Percentiles rank a stretch among this genome's conserved stretches.
Conservation (phyloP, 352 stramenopile genomes). For the Phytophthora fragariae region DNA sequence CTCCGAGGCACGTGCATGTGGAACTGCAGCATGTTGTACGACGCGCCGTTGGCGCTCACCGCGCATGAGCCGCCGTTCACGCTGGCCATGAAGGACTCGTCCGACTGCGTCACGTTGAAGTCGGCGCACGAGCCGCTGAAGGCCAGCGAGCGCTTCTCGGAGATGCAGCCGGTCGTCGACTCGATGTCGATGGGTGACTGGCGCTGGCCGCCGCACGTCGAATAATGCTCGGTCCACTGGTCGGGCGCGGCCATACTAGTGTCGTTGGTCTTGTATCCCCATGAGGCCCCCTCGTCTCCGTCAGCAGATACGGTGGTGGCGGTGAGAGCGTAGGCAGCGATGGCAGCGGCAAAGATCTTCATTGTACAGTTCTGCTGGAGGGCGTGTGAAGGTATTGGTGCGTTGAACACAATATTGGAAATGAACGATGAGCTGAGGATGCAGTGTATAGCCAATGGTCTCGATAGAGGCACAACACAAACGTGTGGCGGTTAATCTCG, state of each 20-base stretch:
- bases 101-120: slow-evolving; percentile 35
- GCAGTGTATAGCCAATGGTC: no score
- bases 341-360: slow-evolving; percentile 16
- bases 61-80: slow-evolving; percentile 28
- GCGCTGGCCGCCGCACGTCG: slow-evolving; percentile 27
- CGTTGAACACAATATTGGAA: slow-evolving; percentile 16
- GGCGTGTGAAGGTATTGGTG: background rate
- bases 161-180: background rate
- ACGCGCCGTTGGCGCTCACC: slow-evolving; percentile 10
- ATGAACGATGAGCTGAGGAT: slow-evolving; percentile 1
- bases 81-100: slow-evolving; percentile 34
- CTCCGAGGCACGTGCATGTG: slow-evolving; percentile 54
- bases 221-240: slow-evolving; percentile 33
- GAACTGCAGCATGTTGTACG: slow-evolving; percentile 46
- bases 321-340: slow-evolving; percentile 14
- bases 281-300: slow-evolving; percentile 4
- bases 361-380: background rate
- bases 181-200: slow-evolving; percentile 52
- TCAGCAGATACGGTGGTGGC: slow-evolving; percentile 15
- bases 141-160: slow-evolving; percentile 20
- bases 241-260: slow-evolving; percentile 20
- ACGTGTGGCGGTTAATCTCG: background rate
- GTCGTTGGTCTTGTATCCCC: slow-evolving; percentile 36
- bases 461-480: no score
- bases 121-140: slow-evolving; percentile 35